Conservation (phyloP, 495 filamentous ascomycete genomes). For the Xylaria cubensis region DNA sequence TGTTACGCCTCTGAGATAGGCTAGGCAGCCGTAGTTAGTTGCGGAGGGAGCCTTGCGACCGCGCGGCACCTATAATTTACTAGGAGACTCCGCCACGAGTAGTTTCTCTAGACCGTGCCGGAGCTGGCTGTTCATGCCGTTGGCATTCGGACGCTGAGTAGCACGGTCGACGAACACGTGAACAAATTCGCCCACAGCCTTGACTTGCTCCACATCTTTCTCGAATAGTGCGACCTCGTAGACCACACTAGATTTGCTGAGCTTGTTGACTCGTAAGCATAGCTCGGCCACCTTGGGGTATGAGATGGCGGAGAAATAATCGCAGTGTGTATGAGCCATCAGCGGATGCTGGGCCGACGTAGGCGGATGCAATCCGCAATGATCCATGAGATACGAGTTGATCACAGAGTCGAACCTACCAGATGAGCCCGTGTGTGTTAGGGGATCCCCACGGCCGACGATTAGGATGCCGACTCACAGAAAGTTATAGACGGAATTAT, state of each 20-base stretch:
- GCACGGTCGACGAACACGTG: constrained; percentile 88
- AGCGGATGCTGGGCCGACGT: constrained; percentile 74
- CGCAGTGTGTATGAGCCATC: constrained; percentile 81
- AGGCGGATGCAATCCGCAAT: constrained; percentile 77
- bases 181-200: constrained; percentile 83
- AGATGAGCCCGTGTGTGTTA: constrained; percentile 3
- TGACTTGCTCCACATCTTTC: constrained; percentile 72
- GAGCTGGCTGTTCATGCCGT: constrained; percentile 64
- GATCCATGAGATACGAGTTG: constrained; percentile 84
- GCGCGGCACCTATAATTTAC: constrained; percentile 34
- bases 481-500: constrained; percentile 83
- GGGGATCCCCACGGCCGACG: background rate
- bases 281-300: constrained; percentile 86
- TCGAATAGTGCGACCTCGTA: constrained; percentile 93
- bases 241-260: constrained; percentile 87
- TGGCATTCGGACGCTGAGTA: constrained; percentile 66
- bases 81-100: constrained; percentile 27
- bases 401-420: constrained; percentile 79
- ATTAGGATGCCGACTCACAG: constrained; percentile 51
- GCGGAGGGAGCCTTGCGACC: background rate
- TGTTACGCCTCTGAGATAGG: constrained; percentile 19
- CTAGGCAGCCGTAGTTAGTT: background rate
- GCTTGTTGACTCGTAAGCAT: constrained; percentile 78
- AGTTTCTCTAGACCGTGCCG: constrained; percentile 60
- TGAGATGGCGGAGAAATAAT: constrained; percentile 83